Conservation (phyloP, 2,329 filamentous ascomycete species). For the Colletotrichum sp. region DNA sequence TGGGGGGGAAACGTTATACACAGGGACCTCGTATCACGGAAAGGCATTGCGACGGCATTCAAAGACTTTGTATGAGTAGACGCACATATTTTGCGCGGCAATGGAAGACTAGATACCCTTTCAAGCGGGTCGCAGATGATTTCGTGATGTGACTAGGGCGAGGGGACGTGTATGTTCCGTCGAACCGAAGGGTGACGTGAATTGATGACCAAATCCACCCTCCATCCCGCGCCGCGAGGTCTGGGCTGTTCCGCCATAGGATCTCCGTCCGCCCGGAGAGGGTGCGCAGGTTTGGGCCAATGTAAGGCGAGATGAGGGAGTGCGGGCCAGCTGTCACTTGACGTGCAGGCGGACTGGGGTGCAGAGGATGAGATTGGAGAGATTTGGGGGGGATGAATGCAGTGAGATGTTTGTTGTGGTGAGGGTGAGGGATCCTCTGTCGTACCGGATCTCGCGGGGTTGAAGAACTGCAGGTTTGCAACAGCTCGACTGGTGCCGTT, state of each 20-base stretch:
- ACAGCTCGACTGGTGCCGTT: not conserved
- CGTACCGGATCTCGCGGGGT: not conserved
- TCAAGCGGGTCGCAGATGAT: not conserved
- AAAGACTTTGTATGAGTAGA: constrained; percentile 19
- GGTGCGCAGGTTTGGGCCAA: not conserved
- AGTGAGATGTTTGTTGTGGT: not conserved
- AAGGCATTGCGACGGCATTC: constrained; percentile 11
- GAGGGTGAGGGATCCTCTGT: not conserved
- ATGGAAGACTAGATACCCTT: constrained; percentile 16
- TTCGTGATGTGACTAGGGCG: fast-evolving
- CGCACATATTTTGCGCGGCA: not conserved
- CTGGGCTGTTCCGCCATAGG: not conserved
- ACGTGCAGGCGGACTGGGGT: not conserved
- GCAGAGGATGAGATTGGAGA: not conserved
- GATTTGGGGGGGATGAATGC: not conserved
- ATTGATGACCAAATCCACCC: not conserved
- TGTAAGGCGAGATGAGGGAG: not conserved
- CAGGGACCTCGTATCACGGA: not conserved
- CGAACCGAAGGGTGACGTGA: not conserved
- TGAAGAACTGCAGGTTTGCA: not conserved
- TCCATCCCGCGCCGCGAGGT: not conserved
- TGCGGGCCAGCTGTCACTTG: not conserved
- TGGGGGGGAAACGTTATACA: not conserved
- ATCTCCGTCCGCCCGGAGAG: constrained; percentile 10
- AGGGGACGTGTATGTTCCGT: not conserved